phyloP scores from a whole-genome alignment of 257 asterid species.

The Capsicum baccatum region DNA sequence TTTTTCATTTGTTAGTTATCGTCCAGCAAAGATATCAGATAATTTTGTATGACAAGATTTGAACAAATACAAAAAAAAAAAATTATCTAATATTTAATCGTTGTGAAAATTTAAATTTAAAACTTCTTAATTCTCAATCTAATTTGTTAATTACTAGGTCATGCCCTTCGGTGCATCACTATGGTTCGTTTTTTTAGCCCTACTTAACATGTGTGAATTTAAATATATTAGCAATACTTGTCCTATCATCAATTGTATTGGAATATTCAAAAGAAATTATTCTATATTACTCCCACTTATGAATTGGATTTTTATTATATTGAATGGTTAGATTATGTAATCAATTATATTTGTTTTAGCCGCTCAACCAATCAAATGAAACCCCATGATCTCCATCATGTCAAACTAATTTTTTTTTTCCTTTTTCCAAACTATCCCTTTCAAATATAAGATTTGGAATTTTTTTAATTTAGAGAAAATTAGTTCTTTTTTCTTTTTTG shows the following conservation, averaged over 20 bases:
- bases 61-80: not conserved
- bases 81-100: not conserved
- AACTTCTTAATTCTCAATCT: too few relatives aligned
- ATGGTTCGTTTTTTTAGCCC: too few relatives aligned
- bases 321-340: not conserved
- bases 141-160: not conserved
- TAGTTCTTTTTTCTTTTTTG: not conserved
- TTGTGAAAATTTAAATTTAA: too few relatives aligned
- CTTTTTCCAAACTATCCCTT: not conserved
- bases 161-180: not conserved
- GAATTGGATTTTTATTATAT: too few relatives aligned
- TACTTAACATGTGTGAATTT: too few relatives aligned
- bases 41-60: not conserved
- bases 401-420: not conserved
- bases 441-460: not conserved
- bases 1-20: too few relatives aligned
- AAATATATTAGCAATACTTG: too few relatives aligned
- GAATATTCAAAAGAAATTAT: not conserved
- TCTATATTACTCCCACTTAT: not conserved
- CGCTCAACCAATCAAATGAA: conserved; percentile 24
- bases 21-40: not conserved
- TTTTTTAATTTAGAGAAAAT: not conserved
- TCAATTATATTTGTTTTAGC: conserved; percentile 23
- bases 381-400: not conserved
- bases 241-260: not conserved